phyloP scores from a whole-genome alignment of 2,329 filamentous ascomycete species.

The Xenoacremonium recifei region DNA sequence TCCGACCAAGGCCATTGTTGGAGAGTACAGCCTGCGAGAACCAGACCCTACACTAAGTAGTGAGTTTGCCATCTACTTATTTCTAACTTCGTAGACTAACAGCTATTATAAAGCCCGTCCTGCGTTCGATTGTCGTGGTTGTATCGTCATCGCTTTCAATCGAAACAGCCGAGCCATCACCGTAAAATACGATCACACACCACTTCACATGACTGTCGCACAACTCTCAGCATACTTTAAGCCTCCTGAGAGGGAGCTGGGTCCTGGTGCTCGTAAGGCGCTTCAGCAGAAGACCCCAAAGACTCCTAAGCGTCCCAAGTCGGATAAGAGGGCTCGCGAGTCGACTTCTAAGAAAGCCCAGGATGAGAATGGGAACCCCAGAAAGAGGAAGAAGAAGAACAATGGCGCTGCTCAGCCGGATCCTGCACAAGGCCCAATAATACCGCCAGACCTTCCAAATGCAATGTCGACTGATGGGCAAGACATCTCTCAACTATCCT shows the following conservation, averaged over 20 bases:
- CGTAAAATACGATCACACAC: slow-evolving; percentile 56
- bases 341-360: slow-evolving; percentile 18
- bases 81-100: slow-evolving; percentile 12
- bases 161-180: slow-evolving; percentile 46
- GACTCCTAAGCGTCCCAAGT: slow-evolving; percentile 26
- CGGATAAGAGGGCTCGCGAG: slow-evolving; percentile 25
- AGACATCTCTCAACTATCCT: too few species aligned
- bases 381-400: slow-evolving; percentile 29
- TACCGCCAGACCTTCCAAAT: slow-evolving; percentile 12
- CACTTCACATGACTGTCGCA: slow-evolving; percentile 54
- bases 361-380: slow-evolving; percentile 23
- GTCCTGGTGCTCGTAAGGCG: slow-evolving; percentile 24
- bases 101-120: slow-evolving; percentile 44
- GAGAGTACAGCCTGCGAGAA: slow-evolving; percentile 48
- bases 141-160: slow-evolving; percentile 48
- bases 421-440: slow-evolving; percentile 10
- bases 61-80: slow-evolving; percentile 26
- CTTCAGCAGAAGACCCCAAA: slow-evolving; percentile 19
- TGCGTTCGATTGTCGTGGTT: slow-evolving; percentile 58
- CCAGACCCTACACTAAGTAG: slow-evolving; percentile 45
- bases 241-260: slow-evolving; percentile 39
- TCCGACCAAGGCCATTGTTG: slow-evolving; percentile 40
- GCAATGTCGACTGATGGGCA: slow-evolving; percentile 7
- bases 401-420: slow-evolving; percentile 16
- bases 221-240: slow-evolving; percentile 47